A percentile compares a stretch with the other conserved stretches of the same genome.
Conservation (phyloP, 257 asterid genomes). For the Jacaranda copaia region DNA sequence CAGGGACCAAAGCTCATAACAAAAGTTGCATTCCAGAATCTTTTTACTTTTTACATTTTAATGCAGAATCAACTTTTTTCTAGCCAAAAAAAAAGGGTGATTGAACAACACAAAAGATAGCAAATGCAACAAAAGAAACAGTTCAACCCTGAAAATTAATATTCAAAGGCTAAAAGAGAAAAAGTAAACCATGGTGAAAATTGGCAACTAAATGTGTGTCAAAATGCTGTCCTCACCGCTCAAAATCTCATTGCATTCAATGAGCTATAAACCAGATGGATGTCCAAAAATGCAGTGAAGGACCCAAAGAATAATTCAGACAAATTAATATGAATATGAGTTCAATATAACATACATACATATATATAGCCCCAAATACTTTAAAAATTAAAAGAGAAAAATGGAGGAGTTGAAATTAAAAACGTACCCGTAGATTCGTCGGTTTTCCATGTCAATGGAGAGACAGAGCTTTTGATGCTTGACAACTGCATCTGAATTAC, state of each 20-base stretch:
- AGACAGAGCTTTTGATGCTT: slow-evolving; percentile 96
- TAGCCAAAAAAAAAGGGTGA: background rate
- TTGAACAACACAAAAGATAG: slow-evolving; percentile 10
- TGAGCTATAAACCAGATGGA: slow-evolving; percentile 16
- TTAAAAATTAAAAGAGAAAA: background rate
- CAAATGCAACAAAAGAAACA: slow-evolving; percentile 18
- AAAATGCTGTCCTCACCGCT: background rate
- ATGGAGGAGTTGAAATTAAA: background rate
- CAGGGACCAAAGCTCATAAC: slow-evolving; percentile 34
- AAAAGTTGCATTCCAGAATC: slow-evolving; percentile 8
- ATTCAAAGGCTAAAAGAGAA: slow-evolving; percentile 8
- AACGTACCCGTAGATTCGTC: slow-evolving; percentile 81
- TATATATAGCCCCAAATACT: background rate
- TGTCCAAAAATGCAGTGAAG: background rate
- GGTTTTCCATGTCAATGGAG: slow-evolving; percentile 89
- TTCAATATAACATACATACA: background rate
- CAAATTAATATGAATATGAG: slow-evolving; percentile 11
- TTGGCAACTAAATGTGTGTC: background rate
- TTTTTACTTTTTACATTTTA: background rate
- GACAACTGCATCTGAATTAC: slow-evolving; percentile 85
- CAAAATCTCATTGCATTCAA: slow-evolving; percentile 2
- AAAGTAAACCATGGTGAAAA: background rate
- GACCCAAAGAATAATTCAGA: background rate
- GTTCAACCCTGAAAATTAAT: slow-evolving; percentile 8
- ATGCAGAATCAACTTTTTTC: slow-evolving; percentile 8